phyloP scores from a whole-genome alignment of 2,329 filamentous ascomycete genomes.

The Bipolaris sorokiniana region DNA sequence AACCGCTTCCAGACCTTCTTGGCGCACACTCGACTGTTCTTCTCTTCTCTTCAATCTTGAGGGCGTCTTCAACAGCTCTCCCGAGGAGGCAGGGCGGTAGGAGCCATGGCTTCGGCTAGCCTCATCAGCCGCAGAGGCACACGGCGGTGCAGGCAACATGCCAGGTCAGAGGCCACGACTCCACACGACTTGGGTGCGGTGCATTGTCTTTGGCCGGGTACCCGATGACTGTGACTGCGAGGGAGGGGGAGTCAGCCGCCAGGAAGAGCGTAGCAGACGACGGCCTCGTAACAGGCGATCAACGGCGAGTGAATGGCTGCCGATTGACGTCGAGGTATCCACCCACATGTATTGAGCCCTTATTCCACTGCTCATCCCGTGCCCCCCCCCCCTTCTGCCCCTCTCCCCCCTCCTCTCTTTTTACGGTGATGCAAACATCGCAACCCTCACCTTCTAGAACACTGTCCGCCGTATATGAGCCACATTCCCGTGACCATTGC shows the following conservation, averaged over 20 bases:
- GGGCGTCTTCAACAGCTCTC: slow-evolving; percentile 13
- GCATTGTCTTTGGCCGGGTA: slow-evolving; percentile 20
- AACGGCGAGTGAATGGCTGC: slow-evolving; percentile 30
- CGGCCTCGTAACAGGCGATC: slow-evolving; percentile 24
- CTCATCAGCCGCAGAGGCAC: slow-evolving; percentile 29
- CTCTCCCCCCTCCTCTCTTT: slow-evolving; percentile 9
- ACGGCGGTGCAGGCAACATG: slow-evolving; percentile 22
- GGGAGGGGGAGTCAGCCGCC: slow-evolving; percentile 19
- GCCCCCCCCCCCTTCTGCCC: slow-evolving; percentile 4
- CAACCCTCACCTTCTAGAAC: slow-evolving; percentile 22
- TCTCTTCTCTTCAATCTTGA: slow-evolving; percentile 15
- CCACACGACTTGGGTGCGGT: slow-evolving; percentile 21
- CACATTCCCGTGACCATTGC: slow-evolving; percentile 38
- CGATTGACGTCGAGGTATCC: slow-evolving; percentile 42
- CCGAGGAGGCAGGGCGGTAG: slow-evolving; percentile 28
- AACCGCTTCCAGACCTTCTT: slow-evolving; percentile 45
- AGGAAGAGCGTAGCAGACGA: slow-evolving; percentile 14
- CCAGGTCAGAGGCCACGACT: slow-evolving; percentile 20
- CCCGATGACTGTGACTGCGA: slow-evolving; percentile 5
- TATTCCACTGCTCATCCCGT: slow-evolving; percentile 20
- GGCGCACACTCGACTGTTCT: slow-evolving; percentile 28
- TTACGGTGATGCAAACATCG: slow-evolving; percentile 29
- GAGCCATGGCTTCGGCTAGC: slow-evolving; percentile 19
- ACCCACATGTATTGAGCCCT: slow-evolving; percentile 29
- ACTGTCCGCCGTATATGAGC: slow-evolving; percentile 25